Conservation (phyloP, 2,329 filamentous ascomycete species). For the Lachnellula occidentalis region DNA sequence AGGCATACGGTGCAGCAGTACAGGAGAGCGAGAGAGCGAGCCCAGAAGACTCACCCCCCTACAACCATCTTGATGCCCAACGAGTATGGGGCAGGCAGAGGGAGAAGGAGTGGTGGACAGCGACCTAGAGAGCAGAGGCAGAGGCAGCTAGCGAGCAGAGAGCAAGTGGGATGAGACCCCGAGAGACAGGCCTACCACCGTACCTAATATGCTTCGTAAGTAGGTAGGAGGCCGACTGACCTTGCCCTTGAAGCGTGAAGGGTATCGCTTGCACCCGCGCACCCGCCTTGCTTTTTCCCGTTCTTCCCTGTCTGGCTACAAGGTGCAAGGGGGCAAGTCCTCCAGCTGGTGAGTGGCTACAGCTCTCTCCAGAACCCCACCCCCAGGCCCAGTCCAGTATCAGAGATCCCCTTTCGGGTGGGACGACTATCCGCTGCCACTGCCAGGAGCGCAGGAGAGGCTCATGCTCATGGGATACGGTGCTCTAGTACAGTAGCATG, state of each 20-base stretch:
- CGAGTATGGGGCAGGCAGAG: slow-evolving; percentile 4
- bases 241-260: not conserved
- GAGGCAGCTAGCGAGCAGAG: not conserved
- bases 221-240: not conserved
- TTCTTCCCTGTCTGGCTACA: slow-evolving; percentile 3
- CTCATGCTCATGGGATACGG: slow-evolving; percentile 9
- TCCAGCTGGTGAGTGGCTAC: not conserved
- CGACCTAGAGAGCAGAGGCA: not conserved
- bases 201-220: not conserved
- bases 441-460: slow-evolving; percentile 10
- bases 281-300: slow-evolving; percentile 26
- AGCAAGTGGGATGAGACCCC: not conserved
- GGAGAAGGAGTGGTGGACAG: not conserved
- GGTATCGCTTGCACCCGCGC: slow-evolving; percentile 22
- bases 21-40: not conserved
- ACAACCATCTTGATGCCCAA: slow-evolving; percentile 20
- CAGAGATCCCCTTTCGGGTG: slow-evolving; percentile 10
- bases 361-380: not conserved
- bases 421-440: slow-evolving; percentile 11
- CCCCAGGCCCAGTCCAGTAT: slow-evolving; percentile 4
- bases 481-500: too few relatives aligned
- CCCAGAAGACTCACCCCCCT: not conserved
- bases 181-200: not conserved
- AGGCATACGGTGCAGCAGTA: slow-evolving; percentile 1
- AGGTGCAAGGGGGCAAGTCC: slow-evolving; percentile 1